Conservation (phyloP, 1,284 basidiomycete species). For the Lentinula novae-zelandiae region DNA sequence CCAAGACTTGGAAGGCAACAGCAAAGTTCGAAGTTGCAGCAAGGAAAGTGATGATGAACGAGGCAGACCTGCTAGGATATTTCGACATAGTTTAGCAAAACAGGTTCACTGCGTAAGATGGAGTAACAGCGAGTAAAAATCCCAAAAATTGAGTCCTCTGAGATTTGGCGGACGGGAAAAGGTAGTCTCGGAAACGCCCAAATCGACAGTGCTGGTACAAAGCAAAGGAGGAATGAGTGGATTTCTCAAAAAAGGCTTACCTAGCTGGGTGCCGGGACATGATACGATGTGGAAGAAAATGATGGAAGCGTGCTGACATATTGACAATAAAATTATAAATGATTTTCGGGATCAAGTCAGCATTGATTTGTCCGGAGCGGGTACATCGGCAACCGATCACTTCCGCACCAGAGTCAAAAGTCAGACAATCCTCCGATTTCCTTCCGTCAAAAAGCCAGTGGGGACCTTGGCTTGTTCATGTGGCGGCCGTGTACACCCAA, state of each 20-base stretch:
- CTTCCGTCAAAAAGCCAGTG: no score
- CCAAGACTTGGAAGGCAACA: slow-evolving; percentile 52
- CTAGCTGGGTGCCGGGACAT: slow-evolving; percentile 16
- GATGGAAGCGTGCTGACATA: slow-evolving; percentile 6
- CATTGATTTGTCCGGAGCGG: background rate
- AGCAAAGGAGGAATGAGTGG: background rate
- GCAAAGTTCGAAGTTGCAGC: slow-evolving; percentile 53
- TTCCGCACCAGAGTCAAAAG: background rate
- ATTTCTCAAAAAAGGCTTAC: slow-evolving; percentile 5
- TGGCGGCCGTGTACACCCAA: no score
- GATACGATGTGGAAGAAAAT: background rate
- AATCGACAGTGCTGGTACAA: background rate
- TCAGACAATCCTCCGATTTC: no score
- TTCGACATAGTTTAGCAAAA: slow-evolving; percentile 17
- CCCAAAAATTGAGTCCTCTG: background rate
- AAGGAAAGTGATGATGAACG: slow-evolving; percentile 51
- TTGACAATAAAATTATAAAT: background rate
- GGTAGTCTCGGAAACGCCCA: background rate
- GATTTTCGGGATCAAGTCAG: background rate
- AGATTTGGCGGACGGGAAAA: background rate
- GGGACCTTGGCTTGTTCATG: no score
- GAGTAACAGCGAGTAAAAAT: slow-evolving; percentile 8
- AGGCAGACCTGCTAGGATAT: slow-evolving; percentile 41
- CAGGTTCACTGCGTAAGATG: background rate
- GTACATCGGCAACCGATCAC: background rate